Conservation (phyloP, 1,284 basidiomycete genomes). For the Leccinum insolens region DNA sequence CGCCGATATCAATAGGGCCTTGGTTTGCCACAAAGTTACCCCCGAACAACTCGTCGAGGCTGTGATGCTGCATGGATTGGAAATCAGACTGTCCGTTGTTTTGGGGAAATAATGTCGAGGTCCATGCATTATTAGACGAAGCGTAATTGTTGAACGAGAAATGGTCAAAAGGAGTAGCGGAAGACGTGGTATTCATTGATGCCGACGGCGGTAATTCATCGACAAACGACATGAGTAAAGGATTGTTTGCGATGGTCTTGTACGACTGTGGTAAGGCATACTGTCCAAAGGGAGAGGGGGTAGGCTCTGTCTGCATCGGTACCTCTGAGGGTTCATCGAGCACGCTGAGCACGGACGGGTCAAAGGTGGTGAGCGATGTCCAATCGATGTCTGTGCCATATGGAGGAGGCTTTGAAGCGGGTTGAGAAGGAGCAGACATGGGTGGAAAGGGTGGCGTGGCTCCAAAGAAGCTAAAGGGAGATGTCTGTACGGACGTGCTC, state of each 20-base stretch:
- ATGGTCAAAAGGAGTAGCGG: constrained; percentile 24
- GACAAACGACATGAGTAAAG: constrained; percentile 78
- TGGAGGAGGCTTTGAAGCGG: constrained; percentile 19
- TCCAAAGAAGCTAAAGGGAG: constrained; percentile 35
- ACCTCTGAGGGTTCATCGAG: constrained; percentile 56
- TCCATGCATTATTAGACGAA: constrained; percentile 27
- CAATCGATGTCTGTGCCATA: constrained; percentile 57
- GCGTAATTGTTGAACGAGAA: constrained; percentile 28
- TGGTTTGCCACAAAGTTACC: constrained; percentile 49
- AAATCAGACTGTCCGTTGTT: constrained; percentile 25
- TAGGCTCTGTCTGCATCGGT: constrained; percentile 62
- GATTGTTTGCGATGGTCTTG: constrained; percentile 78
- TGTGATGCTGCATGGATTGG: constrained; percentile 40
- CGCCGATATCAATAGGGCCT: constrained; percentile 47
- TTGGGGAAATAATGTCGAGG: constrained; percentile 42
- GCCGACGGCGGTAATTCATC: constrained; percentile 45
- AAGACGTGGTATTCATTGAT: constrained; percentile 26
- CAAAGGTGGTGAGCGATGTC: constrained; percentile 65
- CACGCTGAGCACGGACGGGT: constrained; percentile 60
- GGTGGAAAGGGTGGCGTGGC: constrained; percentile 24
- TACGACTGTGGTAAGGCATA: constrained; percentile 45
- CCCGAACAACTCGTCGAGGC: constrained; percentile 66
- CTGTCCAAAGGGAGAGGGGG: constrained; percentile 45
- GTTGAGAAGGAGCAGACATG: constrained; percentile 26
- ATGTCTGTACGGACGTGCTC: constrained; percentile 24